phyloP scores from a whole-genome alignment of 192 early-diverging fungal genomes.

The Backusella macrospora region DNA sequence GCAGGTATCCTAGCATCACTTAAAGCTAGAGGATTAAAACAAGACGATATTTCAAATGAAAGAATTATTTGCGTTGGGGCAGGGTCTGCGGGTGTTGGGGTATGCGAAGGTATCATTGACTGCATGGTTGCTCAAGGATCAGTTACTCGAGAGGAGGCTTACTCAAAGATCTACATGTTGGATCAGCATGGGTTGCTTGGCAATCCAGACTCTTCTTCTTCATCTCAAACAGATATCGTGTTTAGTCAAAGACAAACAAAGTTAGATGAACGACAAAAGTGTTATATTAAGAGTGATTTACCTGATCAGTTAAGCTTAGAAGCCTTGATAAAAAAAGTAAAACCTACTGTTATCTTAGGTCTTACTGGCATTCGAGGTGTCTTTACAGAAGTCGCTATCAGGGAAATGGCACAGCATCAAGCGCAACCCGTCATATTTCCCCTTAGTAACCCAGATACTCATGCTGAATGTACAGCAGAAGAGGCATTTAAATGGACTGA shows the following conservation, averaged over 20 bases:
- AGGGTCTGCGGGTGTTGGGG: constrained; percentile 68
- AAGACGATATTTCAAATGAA: constrained; percentile 52
- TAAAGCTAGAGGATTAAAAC: constrained; percentile 29
- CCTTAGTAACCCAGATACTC: constrained; percentile 83
- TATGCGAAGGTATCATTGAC: constrained; percentile 40
- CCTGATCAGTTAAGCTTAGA: constrained; percentile 45
- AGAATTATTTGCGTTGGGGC: constrained; percentile 63
- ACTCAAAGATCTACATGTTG: constrained; percentile 49
- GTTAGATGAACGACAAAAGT: constrained; percentile 45
- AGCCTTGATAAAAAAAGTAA: constrained; percentile 44
- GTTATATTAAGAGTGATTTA: constrained; percentile 45
- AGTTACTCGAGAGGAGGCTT: constrained; percentile 45
- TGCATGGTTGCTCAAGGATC: constrained; percentile 29
- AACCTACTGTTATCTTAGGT: constrained; percentile 48
- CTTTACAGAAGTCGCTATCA: constrained; percentile 45
- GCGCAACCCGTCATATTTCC: constrained; percentile 88
- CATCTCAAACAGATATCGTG: constrained; percentile 16
- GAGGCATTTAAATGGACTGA: constrained; percentile 85
- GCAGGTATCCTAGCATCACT: constrained; percentile 60
- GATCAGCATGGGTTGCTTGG: constrained; percentile 50
- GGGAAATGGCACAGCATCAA: constrained; percentile 74
- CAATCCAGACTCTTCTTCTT: constrained; percentile 26
- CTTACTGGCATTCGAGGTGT: constrained; percentile 45
- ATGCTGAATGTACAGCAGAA: constrained; percentile 96
- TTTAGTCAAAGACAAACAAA: constrained; percentile 5